Evolutionary conservation across 1,284 basidiomycete genomes (phyloP).

Genomic region (Ceratobasidium sp.): DNA sequence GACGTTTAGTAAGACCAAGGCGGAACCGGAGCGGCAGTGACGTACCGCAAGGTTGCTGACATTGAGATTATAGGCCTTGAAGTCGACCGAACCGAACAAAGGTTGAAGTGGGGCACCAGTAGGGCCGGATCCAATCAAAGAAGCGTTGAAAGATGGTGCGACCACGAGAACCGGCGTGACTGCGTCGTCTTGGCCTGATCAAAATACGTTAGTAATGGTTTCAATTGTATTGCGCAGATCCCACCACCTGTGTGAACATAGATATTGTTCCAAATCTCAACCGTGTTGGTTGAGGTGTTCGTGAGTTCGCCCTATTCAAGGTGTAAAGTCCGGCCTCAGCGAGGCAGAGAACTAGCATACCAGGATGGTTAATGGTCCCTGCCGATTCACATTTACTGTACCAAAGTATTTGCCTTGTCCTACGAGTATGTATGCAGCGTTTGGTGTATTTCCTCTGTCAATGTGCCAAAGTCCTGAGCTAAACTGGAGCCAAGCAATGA

Average conservation of each 20-base stretch:
- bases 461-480: not conserved
- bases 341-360: not conserved
- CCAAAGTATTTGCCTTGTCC: slow-evolving; percentile 22
- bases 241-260: not conserved
- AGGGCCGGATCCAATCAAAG: slow-evolving; percentile 31
- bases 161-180: slow-evolving; percentile 19
- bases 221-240: not conserved
- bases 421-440: slow-evolving; percentile 12
- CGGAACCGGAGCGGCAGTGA: not conserved
- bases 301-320: slow-evolving; percentile 11
- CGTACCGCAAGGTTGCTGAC: slow-evolving; percentile 69
- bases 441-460: slow-evolving; percentile 16
- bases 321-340: too few species aligned
- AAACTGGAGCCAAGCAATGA: not conserved
- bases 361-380: slow-evolving; percentile 19
- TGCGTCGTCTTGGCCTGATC: slow-evolving; percentile 28
- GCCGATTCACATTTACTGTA: slow-evolving; percentile 20
- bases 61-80: slow-evolving; percentile 71
- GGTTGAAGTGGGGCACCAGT: slow-evolving; percentile 31
- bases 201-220: not conserved
- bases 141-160: slow-evolving; percentile 28
- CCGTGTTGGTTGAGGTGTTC: not conserved
- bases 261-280: slow-evolving; percentile 25
- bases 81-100: slow-evolving; percentile 51
- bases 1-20: not conserved